phyloP scores from a whole-genome alignment of 2,329 filamentous ascomycete species.

The Mycocentrospora acerina region DNA sequence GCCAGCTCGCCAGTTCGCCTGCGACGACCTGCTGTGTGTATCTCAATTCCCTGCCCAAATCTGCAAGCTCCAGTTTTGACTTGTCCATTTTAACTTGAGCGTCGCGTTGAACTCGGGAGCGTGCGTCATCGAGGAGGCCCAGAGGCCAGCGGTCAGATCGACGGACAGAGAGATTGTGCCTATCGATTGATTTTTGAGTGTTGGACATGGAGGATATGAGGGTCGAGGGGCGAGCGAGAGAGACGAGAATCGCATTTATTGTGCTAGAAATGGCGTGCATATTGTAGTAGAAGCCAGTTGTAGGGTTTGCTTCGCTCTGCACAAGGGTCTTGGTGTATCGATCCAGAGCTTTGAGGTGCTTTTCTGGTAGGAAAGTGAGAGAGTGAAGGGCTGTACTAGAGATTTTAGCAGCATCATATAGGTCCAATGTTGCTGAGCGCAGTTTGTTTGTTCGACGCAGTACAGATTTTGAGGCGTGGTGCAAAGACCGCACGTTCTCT shows the following conservation, averaged over 20 bases:
- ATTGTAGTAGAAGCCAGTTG: slow-evolving; percentile 70
- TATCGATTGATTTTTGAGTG: slow-evolving; percentile 74
- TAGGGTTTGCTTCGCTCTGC: slow-evolving; percentile 71
- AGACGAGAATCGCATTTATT: slow-evolving; percentile 75
- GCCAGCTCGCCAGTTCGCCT: slow-evolving; percentile 88
- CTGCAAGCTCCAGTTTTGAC: slow-evolving; percentile 68
- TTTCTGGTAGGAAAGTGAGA: slow-evolving; percentile 66
- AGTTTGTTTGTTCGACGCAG: slow-evolving; percentile 77
- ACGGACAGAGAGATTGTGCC: slow-evolving; percentile 72
- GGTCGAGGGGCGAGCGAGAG: slow-evolving; percentile 75
- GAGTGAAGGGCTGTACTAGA: slow-evolving; percentile 55
- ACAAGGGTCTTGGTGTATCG: slow-evolving; percentile 67
- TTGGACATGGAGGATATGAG: slow-evolving; percentile 76
- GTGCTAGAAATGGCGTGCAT: slow-evolving; percentile 81
- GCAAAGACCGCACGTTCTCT: slow-evolving; percentile 84
- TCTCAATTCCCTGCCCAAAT: slow-evolving; percentile 76
- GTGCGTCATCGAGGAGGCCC: slow-evolving; percentile 80
- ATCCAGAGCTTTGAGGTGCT: slow-evolving; percentile 70
- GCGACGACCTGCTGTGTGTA: slow-evolving; percentile 95
- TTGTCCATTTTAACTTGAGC: slow-evolving; percentile 77
- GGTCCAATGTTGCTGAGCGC: slow-evolving; percentile 65
- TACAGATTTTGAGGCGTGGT: slow-evolving; percentile 78
- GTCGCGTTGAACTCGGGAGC: slow-evolving; percentile 79
- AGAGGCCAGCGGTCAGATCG: slow-evolving; percentile 79
- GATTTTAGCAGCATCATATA: slow-evolving; percentile 64